Conservation (phyloP, 306 rosid species). For the Luffa acutangula region DNA sequence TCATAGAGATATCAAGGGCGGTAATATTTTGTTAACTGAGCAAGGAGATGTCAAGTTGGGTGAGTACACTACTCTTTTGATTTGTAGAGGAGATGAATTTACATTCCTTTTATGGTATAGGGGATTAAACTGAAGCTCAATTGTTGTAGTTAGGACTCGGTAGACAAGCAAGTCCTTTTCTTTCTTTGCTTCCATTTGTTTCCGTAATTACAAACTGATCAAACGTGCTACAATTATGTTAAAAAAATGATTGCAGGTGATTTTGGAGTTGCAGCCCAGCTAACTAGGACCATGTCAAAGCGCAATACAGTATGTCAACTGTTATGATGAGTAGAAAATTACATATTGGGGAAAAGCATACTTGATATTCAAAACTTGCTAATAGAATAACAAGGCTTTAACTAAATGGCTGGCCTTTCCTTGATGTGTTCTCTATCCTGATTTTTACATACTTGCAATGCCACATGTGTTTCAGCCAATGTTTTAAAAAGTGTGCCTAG, state of each 20-base stretch:
- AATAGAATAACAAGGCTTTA: not conserved
- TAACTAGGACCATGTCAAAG: conserved; percentile 99
- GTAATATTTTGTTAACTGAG: conserved; percentile 91
- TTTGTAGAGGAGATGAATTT: not conserved
- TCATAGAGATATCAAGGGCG: conserved; percentile 97
- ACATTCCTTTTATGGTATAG: not conserved
- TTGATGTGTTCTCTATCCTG: not conserved
- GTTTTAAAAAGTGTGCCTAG: not conserved
- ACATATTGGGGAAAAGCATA: not conserved
- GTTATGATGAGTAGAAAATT: not conserved
- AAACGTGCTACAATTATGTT: conserved; percentile 15
- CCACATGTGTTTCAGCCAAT: not conserved
- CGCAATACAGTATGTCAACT: conserved; percentile 75
- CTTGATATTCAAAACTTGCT: not conserved
- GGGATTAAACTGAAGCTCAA: not conserved
- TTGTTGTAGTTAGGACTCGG: conserved; percentile 4
- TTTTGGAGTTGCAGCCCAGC: conserved; percentile 99
- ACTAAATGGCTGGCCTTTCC: not conserved
- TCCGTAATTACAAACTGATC: conserved; percentile 8
- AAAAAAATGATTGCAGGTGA: conserved; percentile 59
- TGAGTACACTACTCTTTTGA: conserved; percentile 8
- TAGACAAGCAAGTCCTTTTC: conserved; percentile 8
- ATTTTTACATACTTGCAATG: not conserved
- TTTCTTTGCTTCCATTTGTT: not conserved
- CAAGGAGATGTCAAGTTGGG: conserved; percentile 99